Base-by-base conservation (phyloP, 371 early-diverging fungal genomes). In the Mortierella sp. region DNA sequence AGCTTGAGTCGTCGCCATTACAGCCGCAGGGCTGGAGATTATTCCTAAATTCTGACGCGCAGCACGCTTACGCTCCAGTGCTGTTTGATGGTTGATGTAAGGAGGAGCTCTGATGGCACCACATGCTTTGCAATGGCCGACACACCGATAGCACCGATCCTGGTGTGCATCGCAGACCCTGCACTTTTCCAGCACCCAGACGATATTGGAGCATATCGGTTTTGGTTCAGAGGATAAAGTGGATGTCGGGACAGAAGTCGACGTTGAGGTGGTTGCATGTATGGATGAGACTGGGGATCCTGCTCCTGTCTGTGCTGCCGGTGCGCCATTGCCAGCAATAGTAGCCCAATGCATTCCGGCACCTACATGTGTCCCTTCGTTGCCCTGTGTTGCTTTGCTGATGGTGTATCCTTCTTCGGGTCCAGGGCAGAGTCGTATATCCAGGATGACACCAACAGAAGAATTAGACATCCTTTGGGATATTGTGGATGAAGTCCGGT, bases 291-390 rank as follows among this genome's bases (percentile, higher is more conserved):
- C n/a, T n/a, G n/a, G n/a, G n/a, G n/a, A n/a, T n/a, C n/a, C n/a
- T n/a, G n/a, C n/a, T n/a, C n/a, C n/a, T n/a, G n/a, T n/a, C n/a
- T n/a, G n/a, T n/a, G n/a, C n/a, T n/a, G n/a, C n/a, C n/a, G n/a
- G n/a, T n/a, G n/a, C n/a, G n/a, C n/a, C n/a, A n/a, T n/a, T n/a
- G n/a, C n/a, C n/a, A n/a, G n/a, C n/a, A n/a, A n/a, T n/a, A n/a
- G n/a, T n/a, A n/a, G n/a, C 73, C 73, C 73, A 72, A 19, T 72
- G 73, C 28, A 66, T 31, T 14, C 62, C 73, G n/a, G 31, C 66
- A 11, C 56, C 61, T 28, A 14, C 11, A 52, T 56, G 47, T 4
- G 41, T 24, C 14, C 24, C 24, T 19, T 1, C 15, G n/a, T 31
- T 31, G 53, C 15, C 19, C 4, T 17, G 19, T 28, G 52, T 1